These are phyloP conservation scores for Centella asiatica DNA, from an alignment of 129 eudicot species.

Conservation along the genomic window DNA sequence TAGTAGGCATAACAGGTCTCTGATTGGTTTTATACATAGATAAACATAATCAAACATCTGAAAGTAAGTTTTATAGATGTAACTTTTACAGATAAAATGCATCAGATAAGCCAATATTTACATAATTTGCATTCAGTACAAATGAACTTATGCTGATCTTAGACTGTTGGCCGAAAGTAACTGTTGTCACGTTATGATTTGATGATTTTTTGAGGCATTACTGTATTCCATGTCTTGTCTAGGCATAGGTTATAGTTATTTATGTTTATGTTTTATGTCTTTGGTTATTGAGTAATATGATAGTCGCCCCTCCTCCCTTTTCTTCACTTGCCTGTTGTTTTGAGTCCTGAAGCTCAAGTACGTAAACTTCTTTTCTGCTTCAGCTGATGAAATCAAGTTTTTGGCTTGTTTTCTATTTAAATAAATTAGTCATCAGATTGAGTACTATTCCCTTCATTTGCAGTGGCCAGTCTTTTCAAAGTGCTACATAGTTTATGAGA, in stretches of 20 bases:
- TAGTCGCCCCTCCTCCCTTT: not conserved
- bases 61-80: no score
- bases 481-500: no score
- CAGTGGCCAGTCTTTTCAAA: no score
- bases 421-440: not conserved
- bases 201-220: not conserved
- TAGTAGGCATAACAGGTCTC: not conserved
- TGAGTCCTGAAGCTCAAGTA: not conserved
- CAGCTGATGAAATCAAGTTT: not conserved
- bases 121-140: no score
- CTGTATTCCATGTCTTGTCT: not conserved
- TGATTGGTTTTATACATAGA: no score
- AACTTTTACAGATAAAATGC: not conserved
- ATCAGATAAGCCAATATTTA: no score
- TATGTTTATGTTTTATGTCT: no score
- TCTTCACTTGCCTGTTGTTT: no score
- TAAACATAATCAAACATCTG: no score
- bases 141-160: no score
- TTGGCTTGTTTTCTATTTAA: no score
- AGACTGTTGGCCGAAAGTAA: not conserved
- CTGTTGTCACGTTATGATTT: not conserved
- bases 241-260: not conserved
- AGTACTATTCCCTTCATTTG: not conserved
- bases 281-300: not conserved
- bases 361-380: not conserved